phyloP scores from a whole-genome alignment of 371 early-diverging fungal genomes.

The Lichtheimia ornata region DNA sequence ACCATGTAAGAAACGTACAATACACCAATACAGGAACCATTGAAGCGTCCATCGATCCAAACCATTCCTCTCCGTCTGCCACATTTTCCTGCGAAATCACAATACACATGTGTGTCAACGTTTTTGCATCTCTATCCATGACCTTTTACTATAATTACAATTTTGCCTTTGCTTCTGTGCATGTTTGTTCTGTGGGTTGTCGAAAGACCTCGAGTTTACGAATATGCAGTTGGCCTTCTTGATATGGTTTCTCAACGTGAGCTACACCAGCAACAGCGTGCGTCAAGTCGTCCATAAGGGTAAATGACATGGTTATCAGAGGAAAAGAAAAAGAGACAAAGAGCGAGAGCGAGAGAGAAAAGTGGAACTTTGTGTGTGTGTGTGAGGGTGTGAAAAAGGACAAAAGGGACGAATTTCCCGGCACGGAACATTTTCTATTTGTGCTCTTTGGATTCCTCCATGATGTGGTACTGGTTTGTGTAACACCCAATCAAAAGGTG shows the following conservation, averaged over 20 bases:
- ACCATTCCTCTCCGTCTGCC: slow-evolving; percentile 28
- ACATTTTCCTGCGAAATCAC: slow-evolving; percentile 23
- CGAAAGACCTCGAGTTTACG: slow-evolving; percentile 29
- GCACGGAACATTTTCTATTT: slow-evolving; percentile 8
- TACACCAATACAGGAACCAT: slow-evolving; percentile 36
- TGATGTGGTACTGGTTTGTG: too few relatives aligned
- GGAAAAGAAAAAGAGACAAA: slow-evolving; percentile 11
- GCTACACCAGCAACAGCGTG: slow-evolving; percentile 42
- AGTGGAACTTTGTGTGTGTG: neutral
- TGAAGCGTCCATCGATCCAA: slow-evolving; percentile 41
- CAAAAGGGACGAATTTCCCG: slow-evolving; percentile 1
- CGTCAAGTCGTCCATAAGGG: slow-evolving; percentile 29
- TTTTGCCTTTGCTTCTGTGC: slow-evolving; percentile 37
- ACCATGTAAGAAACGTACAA: slow-evolving; percentile 27
- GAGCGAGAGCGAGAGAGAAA: slow-evolving; percentile 7
- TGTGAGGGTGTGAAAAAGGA: slow-evolving; percentile 1
- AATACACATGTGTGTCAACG: neutral
- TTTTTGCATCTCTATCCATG: too few relatives aligned
- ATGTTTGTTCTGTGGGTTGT: slow-evolving; percentile 34
- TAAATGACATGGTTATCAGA: slow-evolving; percentile 24
- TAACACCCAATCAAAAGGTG: too few relatives aligned
- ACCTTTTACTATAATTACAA: slow-evolving; percentile 25
- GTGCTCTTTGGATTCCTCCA: too few relatives aligned
- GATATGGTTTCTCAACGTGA: slow-evolving; percentile 40
- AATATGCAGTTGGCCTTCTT: slow-evolving; percentile 24